Evolutionary conservation across 306 rosid species (phyloP).

Genomic region (Corylus heterophylla): DNA sequence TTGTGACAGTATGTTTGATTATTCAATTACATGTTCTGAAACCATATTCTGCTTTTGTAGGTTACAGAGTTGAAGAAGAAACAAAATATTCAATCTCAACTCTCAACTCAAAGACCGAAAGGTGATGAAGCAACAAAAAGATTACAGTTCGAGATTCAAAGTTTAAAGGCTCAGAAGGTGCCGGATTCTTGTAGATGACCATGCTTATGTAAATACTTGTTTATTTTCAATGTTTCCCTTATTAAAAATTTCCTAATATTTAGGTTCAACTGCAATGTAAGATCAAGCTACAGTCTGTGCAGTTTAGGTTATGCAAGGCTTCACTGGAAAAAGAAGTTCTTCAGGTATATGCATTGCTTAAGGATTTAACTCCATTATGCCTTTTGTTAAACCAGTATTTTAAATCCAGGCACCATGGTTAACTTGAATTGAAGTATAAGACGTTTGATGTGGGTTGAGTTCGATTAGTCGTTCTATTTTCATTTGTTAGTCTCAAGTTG

Average conservation of each 20-base stretch:
- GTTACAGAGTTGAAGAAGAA: constrained; percentile 73
- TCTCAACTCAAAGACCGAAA: constrained; percentile 65
- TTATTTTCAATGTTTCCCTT: not conserved
- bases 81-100: constrained; percentile 70
- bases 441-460: not conserved
- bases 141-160: constrained; percentile 68
- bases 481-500: not conserved
- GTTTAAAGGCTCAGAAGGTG: constrained; percentile 91
- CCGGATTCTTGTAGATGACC: constrained; percentile 7
- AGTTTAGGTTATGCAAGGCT: constrained; percentile 66
- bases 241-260: constrained; percentile 16
- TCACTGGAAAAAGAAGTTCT: constrained; percentile 76
- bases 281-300: constrained; percentile 79
- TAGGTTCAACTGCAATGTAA: constrained; percentile 91
- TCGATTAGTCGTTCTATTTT: not conserved
- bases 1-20: constrained; percentile 5
- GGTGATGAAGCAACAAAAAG: constrained; percentile 61
- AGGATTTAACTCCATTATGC: constrained; percentile 6
- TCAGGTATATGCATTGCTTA: constrained; percentile 56
- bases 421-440: not conserved
- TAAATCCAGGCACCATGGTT: constrained; percentile 10
- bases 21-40: not conserved
- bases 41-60: constrained; percentile 35
- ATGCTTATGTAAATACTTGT: not conserved
- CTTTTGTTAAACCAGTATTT: not conserved